Base-by-base conservation (phyloP, 2,329 filamentous ascomycete species). In the Cladophialophora yegresii region DNA sequence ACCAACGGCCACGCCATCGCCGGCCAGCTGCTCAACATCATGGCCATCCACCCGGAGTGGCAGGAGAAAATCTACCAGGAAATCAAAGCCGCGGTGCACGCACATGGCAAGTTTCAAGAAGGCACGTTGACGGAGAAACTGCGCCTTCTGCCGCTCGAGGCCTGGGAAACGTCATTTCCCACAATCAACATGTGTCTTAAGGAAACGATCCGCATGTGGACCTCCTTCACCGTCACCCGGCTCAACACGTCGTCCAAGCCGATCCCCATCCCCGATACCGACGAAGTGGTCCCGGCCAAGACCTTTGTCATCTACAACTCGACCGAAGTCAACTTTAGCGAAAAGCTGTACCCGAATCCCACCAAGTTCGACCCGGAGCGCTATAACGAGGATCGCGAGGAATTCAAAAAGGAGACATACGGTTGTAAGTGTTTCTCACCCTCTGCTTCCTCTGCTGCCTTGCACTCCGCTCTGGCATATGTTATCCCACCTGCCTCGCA, bases 251-350 rank as follows among this genome's bases (percentile, higher is more conserved):
- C 40, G 40, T 43, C 40, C n/a, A n/a, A 43, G 9, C 12, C 40
- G 10, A 43, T 43, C 9, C 40, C 40, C 40, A 43, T 43, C n/a
- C 40, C 40, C 10, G n/a, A 43, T n/a, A 43, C 40, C 40, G 40
- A 43, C n/a, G 12, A 43, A 8, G 40, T 43, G n/a, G n/a, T 43
- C 10, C 40, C 40, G n/a, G 40, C 40, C 12, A 43, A 43, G 40
- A 43, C 40, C 40, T 43, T 43, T 43, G 40, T 43, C 40, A 43
- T 43, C 40, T 43, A 43, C 40, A 43, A 43, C 40, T 43, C 40
- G 10, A 43, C 40, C 40, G 40, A 43, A 43, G 40, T 43, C 40
- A 43, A 43, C 40, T 43, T 43, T n/a, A n/a, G n/a, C 40, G 40
- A 43, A 12, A 43, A 43, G 40, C 9, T 43, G n/a, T 43, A 43